Evolutionary conservation across 1,284 basidiomycete genomes (phyloP).

Genomic region (Ceratorhiza oryzae-sativae): DNA sequence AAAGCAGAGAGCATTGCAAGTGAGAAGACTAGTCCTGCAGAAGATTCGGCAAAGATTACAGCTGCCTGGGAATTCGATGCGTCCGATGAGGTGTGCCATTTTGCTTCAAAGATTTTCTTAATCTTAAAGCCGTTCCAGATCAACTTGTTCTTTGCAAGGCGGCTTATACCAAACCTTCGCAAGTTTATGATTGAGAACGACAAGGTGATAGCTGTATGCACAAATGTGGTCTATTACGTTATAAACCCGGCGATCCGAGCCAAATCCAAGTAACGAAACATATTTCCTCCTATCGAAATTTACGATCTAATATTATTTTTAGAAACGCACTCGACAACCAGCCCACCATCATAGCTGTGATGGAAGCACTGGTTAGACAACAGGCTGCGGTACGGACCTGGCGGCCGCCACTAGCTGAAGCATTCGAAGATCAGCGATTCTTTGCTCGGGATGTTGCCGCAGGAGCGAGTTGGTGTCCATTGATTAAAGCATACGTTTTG

Average conservation of each 20-base stretch:
- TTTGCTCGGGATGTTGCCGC: constrained; percentile 74
- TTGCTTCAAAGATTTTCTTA: background rate
- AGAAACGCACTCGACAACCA: constrained; percentile 75
- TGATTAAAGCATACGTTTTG: constrained; percentile 83
- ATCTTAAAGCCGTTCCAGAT: constrained; percentile 56
- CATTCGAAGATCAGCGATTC: constrained; percentile 84
- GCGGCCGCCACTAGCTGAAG: constrained; percentile 80
- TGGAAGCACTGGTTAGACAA: constrained; percentile 81
- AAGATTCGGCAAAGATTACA: constrained; percentile 36
- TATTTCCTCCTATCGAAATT: constrained; percentile 32
- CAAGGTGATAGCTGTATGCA: constrained; percentile 78
- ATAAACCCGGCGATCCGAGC: constrained; percentile 71
- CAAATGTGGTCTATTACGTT: constrained; percentile 86
- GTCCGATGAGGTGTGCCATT: constrained; percentile 47
- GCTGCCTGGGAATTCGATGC: constrained; percentile 40
- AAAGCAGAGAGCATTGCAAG: constrained; percentile 18
- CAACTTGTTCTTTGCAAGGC: constrained; percentile 73
- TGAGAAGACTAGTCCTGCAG: constrained; percentile 32
- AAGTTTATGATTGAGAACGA: constrained; percentile 87
- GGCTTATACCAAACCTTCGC: constrained; percentile 78
- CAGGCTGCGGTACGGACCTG: constrained; percentile 85
- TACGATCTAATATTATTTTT: constrained; percentile 1
- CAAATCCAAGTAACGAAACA: constrained; percentile 70
- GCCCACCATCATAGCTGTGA: constrained; percentile 67
- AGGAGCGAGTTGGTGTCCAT: constrained; percentile 74